A percentile compares a stretch with the other conserved stretches of the same genome.
phyloP scores from a whole-genome alignment of 495 filamentous ascomycete species.

The Hamigera avellanea region DNA sequence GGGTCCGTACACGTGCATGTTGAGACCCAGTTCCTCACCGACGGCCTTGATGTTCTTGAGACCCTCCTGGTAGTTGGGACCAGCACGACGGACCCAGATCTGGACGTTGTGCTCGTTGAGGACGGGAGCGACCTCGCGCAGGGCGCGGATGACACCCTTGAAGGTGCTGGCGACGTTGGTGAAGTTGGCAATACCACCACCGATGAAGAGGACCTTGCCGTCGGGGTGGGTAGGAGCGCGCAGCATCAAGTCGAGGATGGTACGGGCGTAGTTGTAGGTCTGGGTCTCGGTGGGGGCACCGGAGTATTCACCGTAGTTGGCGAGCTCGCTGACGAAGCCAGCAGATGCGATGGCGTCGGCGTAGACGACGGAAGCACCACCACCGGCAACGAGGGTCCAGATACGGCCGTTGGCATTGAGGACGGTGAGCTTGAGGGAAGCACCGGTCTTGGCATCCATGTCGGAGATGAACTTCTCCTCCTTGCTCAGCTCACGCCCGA shows the following conservation, averaged over 20 bases:
- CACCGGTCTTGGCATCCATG: slow-evolving; percentile 97
- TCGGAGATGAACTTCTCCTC: slow-evolving; percentile 98
- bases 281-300: slow-evolving; percentile 96
- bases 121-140: slow-evolving; percentile 77
- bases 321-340: slow-evolving; percentile 89
- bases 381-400: slow-evolving; percentile 97
- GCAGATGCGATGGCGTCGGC: slow-evolving; percentile 96
- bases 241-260: slow-evolving; percentile 95
- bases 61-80: slow-evolving; percentile 99
- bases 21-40: slow-evolving; percentile 79
- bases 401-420: slow-evolving; percentile 84
- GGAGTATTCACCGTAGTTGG: slow-evolving; percentile 99
- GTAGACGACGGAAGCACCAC: slow-evolving; percentile 98
- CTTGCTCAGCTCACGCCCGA: slow-evolving; percentile 94
- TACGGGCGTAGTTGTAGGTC: slow-evolving; percentile 95
- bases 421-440: slow-evolving; percentile 94
- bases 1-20: slow-evolving; percentile 95
- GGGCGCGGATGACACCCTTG: slow-evolving; percentile 97
- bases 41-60: slow-evolving; percentile 99
- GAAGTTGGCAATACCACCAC: slow-evolving; percentile 99
- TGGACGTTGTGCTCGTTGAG: slow-evolving; percentile 95
- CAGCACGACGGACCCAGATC: slow-evolving; percentile 98
- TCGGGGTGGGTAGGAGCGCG: slow-evolving; percentile 74
- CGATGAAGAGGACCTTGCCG: slow-evolving; percentile 98
- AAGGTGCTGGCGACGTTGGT: slow-evolving; percentile 94